Conservation (phyloP, 208 protist species). For the Kentomonas sorsogonicus region DNA sequence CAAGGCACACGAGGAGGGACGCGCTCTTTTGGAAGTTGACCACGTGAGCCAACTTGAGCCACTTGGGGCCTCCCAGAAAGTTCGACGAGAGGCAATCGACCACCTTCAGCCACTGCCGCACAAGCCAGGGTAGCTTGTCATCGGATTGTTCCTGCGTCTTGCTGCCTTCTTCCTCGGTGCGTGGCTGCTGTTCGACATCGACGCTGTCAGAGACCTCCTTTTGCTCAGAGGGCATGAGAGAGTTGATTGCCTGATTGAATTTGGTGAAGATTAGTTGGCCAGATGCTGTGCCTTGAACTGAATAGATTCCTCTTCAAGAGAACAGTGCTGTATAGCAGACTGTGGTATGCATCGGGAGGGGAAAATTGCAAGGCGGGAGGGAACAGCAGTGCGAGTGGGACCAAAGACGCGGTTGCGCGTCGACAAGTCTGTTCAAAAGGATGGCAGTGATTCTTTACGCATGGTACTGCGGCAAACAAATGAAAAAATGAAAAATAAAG, state of each 20-base stretch:
- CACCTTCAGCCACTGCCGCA: conserved; percentile 48
- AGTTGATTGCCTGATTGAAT: too few species aligned
- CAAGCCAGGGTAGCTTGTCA: conserved; percentile 10
- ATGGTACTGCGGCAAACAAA: too few species aligned
- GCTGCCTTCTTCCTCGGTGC: background rate
- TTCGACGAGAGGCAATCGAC: conserved; percentile 34
- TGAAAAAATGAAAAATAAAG: too few species aligned
- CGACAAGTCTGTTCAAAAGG: too few species aligned
- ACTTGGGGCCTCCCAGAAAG: conserved; percentile 53
- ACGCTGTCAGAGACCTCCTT: too few species aligned
- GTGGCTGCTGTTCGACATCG: too few species aligned
- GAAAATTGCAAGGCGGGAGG: background rate
- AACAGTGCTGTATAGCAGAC: background rate
- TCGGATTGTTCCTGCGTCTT: background rate
- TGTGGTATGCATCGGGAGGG: background rate
- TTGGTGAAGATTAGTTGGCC: too few species aligned
- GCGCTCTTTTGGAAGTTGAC: conserved; percentile 82
- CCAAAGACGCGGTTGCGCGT: background rate
- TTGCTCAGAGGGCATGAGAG: too few species aligned
- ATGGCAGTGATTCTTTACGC: conserved; percentile 1
- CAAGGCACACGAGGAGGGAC: conserved; percentile 57
- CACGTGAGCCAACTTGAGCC: conserved; percentile 63
- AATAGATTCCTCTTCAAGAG: conserved; percentile 1
- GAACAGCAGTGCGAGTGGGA: background rate
- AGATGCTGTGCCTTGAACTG: too few species aligned